Percentiles rank a stretch among this genome's conserved stretches.
Evolutionary conservation across 148 eudicot species (phyloP).

Genomic region (Camellia granthamiana): DNA sequence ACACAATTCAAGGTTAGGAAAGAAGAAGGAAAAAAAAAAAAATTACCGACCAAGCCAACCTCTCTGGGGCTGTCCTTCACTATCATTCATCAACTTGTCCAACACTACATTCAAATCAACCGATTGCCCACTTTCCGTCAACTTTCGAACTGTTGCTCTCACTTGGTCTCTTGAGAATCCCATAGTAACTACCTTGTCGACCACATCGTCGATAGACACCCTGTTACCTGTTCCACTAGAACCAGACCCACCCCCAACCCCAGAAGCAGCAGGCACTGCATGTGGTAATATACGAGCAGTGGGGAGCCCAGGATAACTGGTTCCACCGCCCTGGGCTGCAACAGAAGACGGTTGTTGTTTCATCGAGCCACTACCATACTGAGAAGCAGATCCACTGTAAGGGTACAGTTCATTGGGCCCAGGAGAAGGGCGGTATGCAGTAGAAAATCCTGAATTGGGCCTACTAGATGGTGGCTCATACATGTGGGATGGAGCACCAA

Average conservation of each 20-base stretch:
- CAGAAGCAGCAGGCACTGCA: conserved; percentile 21
- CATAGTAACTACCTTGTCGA: conserved; percentile 80
- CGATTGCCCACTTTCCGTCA: conserved; percentile 83
- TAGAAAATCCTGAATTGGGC: too few relatives aligned
- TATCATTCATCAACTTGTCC: conserved; percentile 90
- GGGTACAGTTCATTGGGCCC: conserved; percentile 29
- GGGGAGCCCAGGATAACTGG: conserved; percentile 61
- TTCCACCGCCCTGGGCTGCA: conserved; percentile 39
- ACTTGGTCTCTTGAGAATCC: conserved; percentile 92
- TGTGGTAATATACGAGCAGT: conserved; percentile 50
- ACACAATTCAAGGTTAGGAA: conserved; percentile 10
- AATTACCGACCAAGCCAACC: conserved; percentile 67
- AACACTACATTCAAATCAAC: conserved; percentile 86
- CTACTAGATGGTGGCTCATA: too few relatives aligned
- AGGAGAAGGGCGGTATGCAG: too few relatives aligned
- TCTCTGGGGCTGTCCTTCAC: conserved; percentile 58
- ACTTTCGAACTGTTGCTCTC: conserved; percentile 70
- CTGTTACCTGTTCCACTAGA: conserved; percentile 63
- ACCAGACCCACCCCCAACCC: conserved; percentile 50
- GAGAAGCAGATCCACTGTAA: conserved; percentile 56
- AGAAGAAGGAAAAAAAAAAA: neutral
- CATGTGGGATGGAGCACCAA: conserved; percentile 17
- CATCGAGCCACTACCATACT: conserved; percentile 52
- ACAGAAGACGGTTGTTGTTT: conserved; percentile 49
- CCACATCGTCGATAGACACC: conserved; percentile 87